Percentiles rank a stretch among this genome's conserved stretches.
Conservation (phyloP, 768 basidiomycete species). For the Rhodotorula kratochvilovae region DNA sequence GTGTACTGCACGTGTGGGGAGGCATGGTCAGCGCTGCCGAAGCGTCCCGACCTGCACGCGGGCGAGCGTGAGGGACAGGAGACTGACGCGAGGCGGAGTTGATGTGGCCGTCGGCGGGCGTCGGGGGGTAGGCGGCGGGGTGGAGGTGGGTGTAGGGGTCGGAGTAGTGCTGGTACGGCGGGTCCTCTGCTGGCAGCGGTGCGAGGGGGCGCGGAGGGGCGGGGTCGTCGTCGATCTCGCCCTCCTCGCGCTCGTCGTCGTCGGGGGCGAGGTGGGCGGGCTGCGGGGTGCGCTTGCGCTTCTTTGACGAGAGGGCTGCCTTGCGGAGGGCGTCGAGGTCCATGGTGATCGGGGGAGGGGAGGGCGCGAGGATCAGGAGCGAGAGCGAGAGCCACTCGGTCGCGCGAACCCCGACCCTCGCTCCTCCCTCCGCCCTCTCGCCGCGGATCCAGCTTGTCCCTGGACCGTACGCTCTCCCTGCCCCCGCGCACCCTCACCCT, state of each 20-base stretch:
- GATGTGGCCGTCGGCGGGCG: no score
- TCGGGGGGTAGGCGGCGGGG: no score
- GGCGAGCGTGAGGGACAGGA: no score
- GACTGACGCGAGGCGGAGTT: no score
- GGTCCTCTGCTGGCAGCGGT: not conserved
- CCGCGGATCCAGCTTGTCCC: no score
- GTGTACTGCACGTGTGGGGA: not conserved
- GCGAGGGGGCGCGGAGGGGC: not conserved
- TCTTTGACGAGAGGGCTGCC: slow-evolving; percentile 27
- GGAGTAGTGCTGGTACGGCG: not conserved
- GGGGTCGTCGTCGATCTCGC: slow-evolving; percentile 25
- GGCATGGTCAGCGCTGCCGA: not conserved
- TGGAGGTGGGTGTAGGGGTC: not conserved
- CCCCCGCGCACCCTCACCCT: slow-evolving; percentile 17
- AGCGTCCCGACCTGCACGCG: no score
- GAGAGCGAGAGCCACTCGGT: not conserved
- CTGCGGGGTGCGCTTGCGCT: slow-evolving; percentile 16
- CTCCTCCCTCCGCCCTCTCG: not conserved
- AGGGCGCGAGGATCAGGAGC: not conserved
- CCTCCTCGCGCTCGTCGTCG: slow-evolving; percentile 15
- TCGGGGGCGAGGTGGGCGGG: not conserved
- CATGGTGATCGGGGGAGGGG: not conserved
- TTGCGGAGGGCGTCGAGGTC: slow-evolving; percentile 20
- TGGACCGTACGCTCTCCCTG: not conserved
- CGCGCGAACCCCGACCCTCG: no score